A percentile compares a stretch with the other conserved stretches of the same genome.
Conservation (phyloP, 1,284 basidiomycete species). For the Cystobasidium pallidum region DNA sequence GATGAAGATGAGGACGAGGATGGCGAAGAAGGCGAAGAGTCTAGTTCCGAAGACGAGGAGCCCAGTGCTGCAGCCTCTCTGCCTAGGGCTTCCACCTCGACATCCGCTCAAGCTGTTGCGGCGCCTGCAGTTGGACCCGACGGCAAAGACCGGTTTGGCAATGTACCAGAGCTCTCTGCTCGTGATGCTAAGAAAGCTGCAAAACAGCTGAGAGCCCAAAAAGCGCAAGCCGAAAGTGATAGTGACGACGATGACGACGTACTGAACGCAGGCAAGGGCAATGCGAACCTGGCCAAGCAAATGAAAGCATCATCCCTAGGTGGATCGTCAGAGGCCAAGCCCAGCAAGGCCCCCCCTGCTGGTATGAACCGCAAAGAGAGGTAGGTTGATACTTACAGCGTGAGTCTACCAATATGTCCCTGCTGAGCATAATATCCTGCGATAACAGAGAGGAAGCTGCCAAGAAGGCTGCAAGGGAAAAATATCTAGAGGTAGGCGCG, state of each 20-base stretch:
- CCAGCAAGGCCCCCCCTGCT: constrained; percentile 55
- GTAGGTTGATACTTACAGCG: constrained; percentile 57
- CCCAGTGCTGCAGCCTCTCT: neutral
- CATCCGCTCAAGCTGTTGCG: neutral
- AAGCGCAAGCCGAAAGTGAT: constrained; percentile 34
- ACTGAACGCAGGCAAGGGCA: constrained; percentile 41
- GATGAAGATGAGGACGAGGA: constrained; percentile 58
- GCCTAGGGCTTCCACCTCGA: neutral
- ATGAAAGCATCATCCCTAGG: constrained; percentile 47
- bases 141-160: constrained; percentile 44
- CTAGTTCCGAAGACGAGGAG: constrained; percentile 39
- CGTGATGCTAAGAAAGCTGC: constrained; percentile 41
- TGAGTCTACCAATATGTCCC: constrained; percentile 9
- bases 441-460: constrained; percentile 76
- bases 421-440: neutral
- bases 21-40: constrained; percentile 67
- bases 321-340: constrained; percentile 4
- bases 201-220: constrained; percentile 46
- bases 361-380: constrained; percentile 71
- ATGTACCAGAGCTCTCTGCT: constrained; percentile 19
- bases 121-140: constrained; percentile 56
- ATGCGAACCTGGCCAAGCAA: constrained; percentile 35
- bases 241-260: constrained; percentile 44
- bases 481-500: constrained; percentile 46
- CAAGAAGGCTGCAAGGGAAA: constrained; percentile 82